Conservation (phyloP, 2,329 filamentous ascomycete species). For the Onygenales sp. region DNA sequence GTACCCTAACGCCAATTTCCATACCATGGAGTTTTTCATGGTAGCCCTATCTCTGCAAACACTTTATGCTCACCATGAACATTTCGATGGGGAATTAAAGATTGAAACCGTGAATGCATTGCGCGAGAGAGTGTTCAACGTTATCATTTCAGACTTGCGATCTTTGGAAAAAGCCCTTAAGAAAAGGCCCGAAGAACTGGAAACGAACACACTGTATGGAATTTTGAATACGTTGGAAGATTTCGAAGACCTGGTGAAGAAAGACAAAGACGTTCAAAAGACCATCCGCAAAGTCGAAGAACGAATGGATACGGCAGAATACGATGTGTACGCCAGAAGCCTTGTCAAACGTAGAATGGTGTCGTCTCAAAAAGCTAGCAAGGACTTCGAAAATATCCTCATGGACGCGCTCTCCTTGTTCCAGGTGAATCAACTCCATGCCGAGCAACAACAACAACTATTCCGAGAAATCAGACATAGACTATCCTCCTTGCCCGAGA, state of each 20-base stretch:
- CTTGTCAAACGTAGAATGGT: slow-evolving; percentile 27
- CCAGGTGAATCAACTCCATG: slow-evolving; percentile 26
- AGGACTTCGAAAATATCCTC: slow-evolving; percentile 2
- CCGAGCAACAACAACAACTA: slow-evolving; percentile 28
- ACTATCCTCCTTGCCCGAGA: slow-evolving; percentile 24
- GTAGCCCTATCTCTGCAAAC: slow-evolving; percentile 25
- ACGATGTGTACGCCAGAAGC: slow-evolving; percentile 17
- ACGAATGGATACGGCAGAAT: slow-evolving; percentile 24
- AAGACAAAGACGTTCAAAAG: slow-evolving; percentile 26
- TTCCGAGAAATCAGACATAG: slow-evolving; percentile 25
- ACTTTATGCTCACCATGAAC: slow-evolving; percentile 23
- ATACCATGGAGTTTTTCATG: slow-evolving; percentile 29
- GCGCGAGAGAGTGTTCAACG: slow-evolving; percentile 25
- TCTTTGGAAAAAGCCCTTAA: slow-evolving; percentile 25
- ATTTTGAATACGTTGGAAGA: slow-evolving; percentile 30
- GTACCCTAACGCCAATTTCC: slow-evolving; percentile 21
- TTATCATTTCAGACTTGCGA: slow-evolving; percentile 26
- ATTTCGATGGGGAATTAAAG: slow-evolving; percentile 21
- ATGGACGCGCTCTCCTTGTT: slow-evolving; percentile 24
- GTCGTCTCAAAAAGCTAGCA: slow-evolving; percentile 16
- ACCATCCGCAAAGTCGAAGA: slow-evolving; percentile 26
- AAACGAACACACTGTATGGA: slow-evolving; percentile 23
- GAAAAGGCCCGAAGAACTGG: slow-evolving; percentile 20
- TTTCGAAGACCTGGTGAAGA: slow-evolving; percentile 27
- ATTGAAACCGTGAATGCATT: slow-evolving; percentile 21